phyloP scores from a whole-genome alignment of 257 asterid genomes.

The Catharanthus roseus region DNA sequence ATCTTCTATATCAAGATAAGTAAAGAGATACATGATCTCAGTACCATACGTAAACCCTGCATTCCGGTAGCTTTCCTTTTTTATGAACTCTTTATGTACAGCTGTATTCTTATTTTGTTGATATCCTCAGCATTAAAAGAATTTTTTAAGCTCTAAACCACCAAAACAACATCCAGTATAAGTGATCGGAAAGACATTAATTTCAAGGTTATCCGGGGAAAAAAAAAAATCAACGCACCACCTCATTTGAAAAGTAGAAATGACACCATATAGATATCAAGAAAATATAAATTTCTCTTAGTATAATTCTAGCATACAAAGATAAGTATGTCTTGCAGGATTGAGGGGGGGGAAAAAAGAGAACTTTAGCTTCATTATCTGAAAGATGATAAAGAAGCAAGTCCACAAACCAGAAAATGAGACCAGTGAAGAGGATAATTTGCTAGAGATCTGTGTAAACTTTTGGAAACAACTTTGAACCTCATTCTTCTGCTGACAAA shows the following conservation, averaged over 20 bases:
- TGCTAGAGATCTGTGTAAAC: conserved; percentile 64
- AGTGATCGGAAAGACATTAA: neutral
- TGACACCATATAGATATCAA: neutral
- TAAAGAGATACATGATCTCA: neutral
- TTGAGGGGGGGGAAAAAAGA: neutral
- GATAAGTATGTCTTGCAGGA: neutral
- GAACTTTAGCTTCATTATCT: neutral
- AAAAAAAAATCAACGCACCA: neutral
- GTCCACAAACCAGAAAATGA: conserved; percentile 70
- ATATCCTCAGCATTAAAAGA: neutral
- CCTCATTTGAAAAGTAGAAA: neutral
- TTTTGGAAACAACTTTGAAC: conserved; percentile 72
- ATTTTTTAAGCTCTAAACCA: neutral
- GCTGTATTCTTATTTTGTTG: neutral
- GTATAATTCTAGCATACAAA: neutral
- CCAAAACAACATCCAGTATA: neutral
- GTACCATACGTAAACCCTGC: neutral
- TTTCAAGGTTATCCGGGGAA: neutral
- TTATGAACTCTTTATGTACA: neutral
- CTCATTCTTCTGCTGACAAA: conserved; percentile 85
- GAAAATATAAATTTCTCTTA: neutral
- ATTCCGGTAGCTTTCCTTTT: neutral
- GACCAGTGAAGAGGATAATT: conserved; percentile 90
- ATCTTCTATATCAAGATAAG: neutral
- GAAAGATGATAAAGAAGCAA: neutral